A percentile compares a stretch with the other conserved stretches of the same genome.
Conservation (phyloP, 192 early-diverging fungal genomes). For the Funneliformis mosseae region DNA sequence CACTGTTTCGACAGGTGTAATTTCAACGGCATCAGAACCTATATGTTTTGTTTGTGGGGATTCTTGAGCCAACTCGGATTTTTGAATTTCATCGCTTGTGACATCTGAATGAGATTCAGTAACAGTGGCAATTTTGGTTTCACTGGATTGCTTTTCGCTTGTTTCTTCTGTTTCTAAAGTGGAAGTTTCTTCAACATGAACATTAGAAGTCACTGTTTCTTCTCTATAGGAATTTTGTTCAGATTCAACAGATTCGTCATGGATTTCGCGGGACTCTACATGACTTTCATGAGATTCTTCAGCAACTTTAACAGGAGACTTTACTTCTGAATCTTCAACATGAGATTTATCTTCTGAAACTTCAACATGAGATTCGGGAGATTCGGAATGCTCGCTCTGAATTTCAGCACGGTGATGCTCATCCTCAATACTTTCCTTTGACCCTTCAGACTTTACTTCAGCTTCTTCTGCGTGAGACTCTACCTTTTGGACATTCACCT, state of each 20-base stretch:
- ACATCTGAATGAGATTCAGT: background rate
- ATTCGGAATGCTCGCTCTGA: background rate
- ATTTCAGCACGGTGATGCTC: background rate
- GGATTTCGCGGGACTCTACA: background rate
- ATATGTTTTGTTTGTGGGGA: background rate
- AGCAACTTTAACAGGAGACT: background rate
- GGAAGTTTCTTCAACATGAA: slow-evolving; percentile 8
- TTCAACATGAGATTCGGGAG: background rate
- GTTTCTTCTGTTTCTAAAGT: background rate
- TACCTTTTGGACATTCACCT: background rate
- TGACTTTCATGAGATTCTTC: slow-evolving; percentile 7
- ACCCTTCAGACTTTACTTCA: background rate
- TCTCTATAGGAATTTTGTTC: no score
- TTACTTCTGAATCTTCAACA: background rate
- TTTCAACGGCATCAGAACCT: background rate
- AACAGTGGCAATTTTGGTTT: background rate
- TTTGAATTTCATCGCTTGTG: background rate
- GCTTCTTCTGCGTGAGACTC: background rate
- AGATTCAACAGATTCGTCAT: background rate
- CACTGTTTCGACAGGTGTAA: background rate
- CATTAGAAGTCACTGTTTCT: background rate
- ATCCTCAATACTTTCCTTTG: background rate
- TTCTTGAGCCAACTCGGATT: background rate
- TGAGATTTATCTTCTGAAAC: background rate
- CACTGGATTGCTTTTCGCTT: background rate